Percentiles rank a stretch among this genome's conserved stretches.
These are phyloP conservation scores for Globisporangium yorkense DNA, from an alignment of 352 stramenopile species.

Conservation along the genomic window DNA sequence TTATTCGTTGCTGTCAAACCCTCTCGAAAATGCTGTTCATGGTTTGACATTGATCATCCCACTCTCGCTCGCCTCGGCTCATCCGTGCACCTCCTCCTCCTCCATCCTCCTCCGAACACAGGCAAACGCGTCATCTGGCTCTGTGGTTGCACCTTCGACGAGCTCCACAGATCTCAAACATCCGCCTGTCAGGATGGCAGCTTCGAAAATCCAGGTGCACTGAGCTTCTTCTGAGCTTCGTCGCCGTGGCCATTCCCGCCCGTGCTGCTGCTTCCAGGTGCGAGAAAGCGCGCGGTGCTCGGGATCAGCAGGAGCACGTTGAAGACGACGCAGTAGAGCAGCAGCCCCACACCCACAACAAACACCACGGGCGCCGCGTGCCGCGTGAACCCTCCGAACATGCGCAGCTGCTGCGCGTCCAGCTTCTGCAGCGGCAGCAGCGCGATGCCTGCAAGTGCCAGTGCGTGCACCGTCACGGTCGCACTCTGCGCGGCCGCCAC, in stretches of 20 bases:
- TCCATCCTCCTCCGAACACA: too few relatives aligned
- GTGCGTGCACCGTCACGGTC: slow-evolving; percentile 9
- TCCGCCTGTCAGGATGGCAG: too few relatives aligned
- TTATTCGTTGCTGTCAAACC: too few relatives aligned
- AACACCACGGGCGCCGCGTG: slow-evolving; percentile 26
- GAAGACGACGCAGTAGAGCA: slow-evolving; percentile 43
- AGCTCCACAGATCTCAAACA: too few relatives aligned
- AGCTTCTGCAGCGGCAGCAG: slow-evolving; percentile 35
- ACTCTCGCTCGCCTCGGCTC: not conserved
- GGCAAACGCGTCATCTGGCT: too few relatives aligned
- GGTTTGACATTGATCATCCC: too few relatives aligned
- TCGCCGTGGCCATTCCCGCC: not conserved
- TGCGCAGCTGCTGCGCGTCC: slow-evolving; percentile 33
- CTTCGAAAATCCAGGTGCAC: too few relatives aligned
- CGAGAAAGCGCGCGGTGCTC: slow-evolving; percentile 5
- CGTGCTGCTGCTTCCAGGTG: not conserved
- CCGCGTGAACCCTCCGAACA: slow-evolving; percentile 45
- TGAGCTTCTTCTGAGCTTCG: too few relatives aligned
- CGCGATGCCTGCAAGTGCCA: slow-evolving; percentile 11
- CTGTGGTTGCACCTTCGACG: too few relatives aligned
- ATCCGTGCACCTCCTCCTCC: too few relatives aligned
- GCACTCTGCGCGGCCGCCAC: slow-evolving; percentile 7
- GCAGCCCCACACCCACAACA: slow-evolving; percentile 27
- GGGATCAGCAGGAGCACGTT: slow-evolving; percentile 39
- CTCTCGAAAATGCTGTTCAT: too few relatives aligned